Percentiles rank a stretch among this genome's conserved stretches.
Conservation (phyloP, 2,329 filamentous ascomycete genomes). For the Cryphonectria carpinicola region DNA sequence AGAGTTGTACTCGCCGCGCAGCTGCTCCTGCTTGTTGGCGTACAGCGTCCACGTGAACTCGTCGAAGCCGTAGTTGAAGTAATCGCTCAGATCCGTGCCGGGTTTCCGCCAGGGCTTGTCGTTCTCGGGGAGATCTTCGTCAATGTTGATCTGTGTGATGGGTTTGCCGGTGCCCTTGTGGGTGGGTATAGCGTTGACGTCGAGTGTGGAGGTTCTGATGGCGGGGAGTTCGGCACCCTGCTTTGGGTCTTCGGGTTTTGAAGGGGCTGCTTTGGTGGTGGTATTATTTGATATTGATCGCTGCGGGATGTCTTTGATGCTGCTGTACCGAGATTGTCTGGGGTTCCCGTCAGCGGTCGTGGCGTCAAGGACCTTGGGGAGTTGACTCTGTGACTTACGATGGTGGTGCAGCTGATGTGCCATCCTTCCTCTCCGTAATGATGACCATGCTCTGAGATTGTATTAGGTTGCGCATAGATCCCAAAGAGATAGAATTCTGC, state of each 20-base stretch:
- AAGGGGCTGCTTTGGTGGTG: slow-evolving; percentile 48
- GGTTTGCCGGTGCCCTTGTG: slow-evolving; percentile 83
- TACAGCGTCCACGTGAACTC: slow-evolving; percentile 98
- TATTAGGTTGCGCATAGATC: slow-evolving; percentile 14
- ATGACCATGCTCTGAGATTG: slow-evolving; percentile 65
- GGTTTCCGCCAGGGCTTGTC: slow-evolving; percentile 96
- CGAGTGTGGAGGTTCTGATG: slow-evolving; percentile 78
- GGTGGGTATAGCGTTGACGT: slow-evolving; percentile 80
- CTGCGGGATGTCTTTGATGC: slow-evolving; percentile 68
- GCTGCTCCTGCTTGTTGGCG: slow-evolving; percentile 80
- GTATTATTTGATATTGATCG: slow-evolving; percentile 58
- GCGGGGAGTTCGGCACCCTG: slow-evolving; percentile 50
- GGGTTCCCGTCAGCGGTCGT: background rate
- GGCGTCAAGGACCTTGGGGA: background rate
- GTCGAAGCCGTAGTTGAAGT: slow-evolving; percentile 99
- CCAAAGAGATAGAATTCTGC: background rate
- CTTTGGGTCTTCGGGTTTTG: slow-evolving; percentile 38
- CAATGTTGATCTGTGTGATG: slow-evolving; percentile 75
- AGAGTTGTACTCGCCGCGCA: slow-evolving; percentile 76
- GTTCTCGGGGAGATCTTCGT: slow-evolving; percentile 74
- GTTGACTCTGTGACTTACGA: slow-evolving; percentile 47
- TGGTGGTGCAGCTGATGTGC: slow-evolving; percentile 61
- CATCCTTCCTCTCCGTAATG: slow-evolving; percentile 69
- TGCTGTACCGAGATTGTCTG: slow-evolving; percentile 66
- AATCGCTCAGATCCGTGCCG: slow-evolving; percentile 92